Base-by-base conservation (phyloP, 2,329 filamentous ascomycete species). In the Pyricularia sp. region DNA sequence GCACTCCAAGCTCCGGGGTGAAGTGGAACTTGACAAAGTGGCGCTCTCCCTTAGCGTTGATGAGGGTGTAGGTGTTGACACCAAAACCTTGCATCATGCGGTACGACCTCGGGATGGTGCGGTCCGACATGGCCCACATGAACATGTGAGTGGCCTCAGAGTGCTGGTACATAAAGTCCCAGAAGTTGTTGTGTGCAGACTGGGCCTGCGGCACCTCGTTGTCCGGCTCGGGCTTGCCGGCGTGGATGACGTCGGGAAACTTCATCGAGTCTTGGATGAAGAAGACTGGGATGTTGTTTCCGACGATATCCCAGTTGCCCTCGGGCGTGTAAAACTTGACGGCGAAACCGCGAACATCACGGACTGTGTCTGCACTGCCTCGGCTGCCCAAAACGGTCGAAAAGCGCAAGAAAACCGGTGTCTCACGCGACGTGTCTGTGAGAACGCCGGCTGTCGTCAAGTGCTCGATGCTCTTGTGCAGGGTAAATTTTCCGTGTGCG, bases 21-120 rank as follows among this genome's bases (percentile, higher is more conserved):
- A 86, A 93, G 76, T 90, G 87, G 76, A 93, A 94, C 78, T 94
- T 94, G 77, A 92, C 89, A 72, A 93, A 93, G 69, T 86, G 83
- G 0, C 89, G 84, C 75, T 91, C 85, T 26, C 90, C 90, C 72
- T 90, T 83, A 28, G 83, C 85, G 70, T 93, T 93, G 70, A 83
- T 81, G 2, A 93, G 82, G 0, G 86, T 90, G 73, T 83, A 94
- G 0, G 92, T 94, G 78, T 94, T 93, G 73, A 94, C 92, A 68
- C 92, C 91, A 69, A 94, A 94, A 0, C 92, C 92, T 72, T 94
- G 90, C 90, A 94, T 93, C 90, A 93, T 93, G 28, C 92, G 88
- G 78, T 84, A 93, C 0, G 89, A 92, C 2, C 90, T 85, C 1
- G 91, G 91, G 69, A 92, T 92, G 0, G 84, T 83, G 31, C 90